A percentile compares a stretch with the other conserved stretches of the same genome.
phyloP scores from a whole-genome alignment of 495 filamentous ascomycete species.

The Penicillium silybi region DNA sequence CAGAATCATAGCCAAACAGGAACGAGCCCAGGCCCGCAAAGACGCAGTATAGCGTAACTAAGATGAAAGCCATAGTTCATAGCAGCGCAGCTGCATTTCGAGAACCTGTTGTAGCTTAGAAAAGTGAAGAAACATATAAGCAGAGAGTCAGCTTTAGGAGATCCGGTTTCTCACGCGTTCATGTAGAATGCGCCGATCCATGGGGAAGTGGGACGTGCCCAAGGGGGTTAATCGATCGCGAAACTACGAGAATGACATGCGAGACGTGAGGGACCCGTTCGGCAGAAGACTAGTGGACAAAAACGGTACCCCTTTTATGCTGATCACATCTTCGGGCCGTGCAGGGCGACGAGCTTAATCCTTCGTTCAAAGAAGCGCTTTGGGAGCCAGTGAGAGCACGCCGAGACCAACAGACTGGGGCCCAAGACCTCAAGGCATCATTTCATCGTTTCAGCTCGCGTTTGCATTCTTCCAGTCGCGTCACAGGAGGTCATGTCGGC shows the following conservation, averaged over 20 bases:
- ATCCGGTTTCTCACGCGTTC: background rate
- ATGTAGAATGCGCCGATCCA: conserved; percentile 19
- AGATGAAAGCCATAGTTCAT: conserved; percentile 27
- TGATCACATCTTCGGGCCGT: background rate
- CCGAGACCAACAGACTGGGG: background rate
- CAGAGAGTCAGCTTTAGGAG: background rate
- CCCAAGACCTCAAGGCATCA: background rate
- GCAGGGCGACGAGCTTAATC: conserved; percentile 16
- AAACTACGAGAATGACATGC: conserved; percentile 16
- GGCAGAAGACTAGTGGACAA: background rate
- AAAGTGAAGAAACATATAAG: background rate
- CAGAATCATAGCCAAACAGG: conserved; percentile 50
- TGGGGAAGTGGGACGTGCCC: conserved; percentile 21
- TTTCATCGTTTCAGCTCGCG: background rate
- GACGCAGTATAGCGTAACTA: conserved; percentile 42
- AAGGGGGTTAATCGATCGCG: conserved; percentile 15
- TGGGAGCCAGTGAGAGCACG: background rate
- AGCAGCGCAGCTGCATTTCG: conserved; percentile 12
- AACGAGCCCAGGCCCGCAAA: conserved; percentile 59
- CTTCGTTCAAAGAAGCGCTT: background rate
- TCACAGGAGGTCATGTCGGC: background rate
- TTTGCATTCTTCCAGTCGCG: conserved; percentile 1
- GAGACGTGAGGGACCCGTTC: conserved; percentile 15
- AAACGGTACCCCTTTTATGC: background rate
- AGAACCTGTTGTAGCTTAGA: background rate